A percentile compares a stretch with the other conserved stretches of the same genome.
These are phyloP conservation scores for Pulveroboletus sp. DNA, from an alignment of 768 basidiomycete species.

Conservation along the genomic window DNA sequence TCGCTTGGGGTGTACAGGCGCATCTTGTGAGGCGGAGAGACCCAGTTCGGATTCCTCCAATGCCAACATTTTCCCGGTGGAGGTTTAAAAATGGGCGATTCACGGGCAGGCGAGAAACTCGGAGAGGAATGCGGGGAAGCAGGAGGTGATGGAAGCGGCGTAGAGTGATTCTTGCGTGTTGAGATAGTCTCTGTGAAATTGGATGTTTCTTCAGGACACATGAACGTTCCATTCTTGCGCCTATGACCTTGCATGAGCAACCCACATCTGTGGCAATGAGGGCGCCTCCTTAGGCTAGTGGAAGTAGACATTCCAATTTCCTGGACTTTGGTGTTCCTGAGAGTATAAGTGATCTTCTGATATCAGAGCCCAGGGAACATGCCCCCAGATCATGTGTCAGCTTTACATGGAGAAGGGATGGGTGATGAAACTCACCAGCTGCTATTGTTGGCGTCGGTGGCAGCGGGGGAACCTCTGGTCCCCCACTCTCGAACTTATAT, in stretches of 20 bases:
- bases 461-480: conserved; percentile 14
- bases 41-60: conserved; percentile 33
- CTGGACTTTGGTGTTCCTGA: conserved; percentile 2
- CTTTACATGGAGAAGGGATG: background rate
- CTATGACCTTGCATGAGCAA: conserved; percentile 31
- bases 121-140: conserved; percentile 11
- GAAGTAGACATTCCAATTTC: conserved; percentile 24
- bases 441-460: conserved; percentile 22
- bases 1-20: conserved; percentile 22
- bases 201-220: conserved; percentile 23
- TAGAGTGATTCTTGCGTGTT: conserved; percentile 18
- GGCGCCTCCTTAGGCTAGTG: conserved; percentile 29
- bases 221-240: conserved; percentile 27
- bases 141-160: conserved; percentile 21
- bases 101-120: conserved; percentile 14
- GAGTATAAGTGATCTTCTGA: background rate
- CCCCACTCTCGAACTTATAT: conserved; percentile 23
- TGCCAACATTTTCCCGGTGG: conserved; percentile 31
- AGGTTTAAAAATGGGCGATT: conserved; percentile 21
- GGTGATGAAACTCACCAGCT: conserved; percentile 20
- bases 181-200: conserved; percentile 13
- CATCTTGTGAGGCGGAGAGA: conserved; percentile 28
- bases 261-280: conserved; percentile 33
- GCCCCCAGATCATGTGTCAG: conserved; percentile 1
- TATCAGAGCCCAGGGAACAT: background rate